phyloP scores from a whole-genome alignment of 1,139 yeast species.

The Debaryomycetaceae sp. region DNA sequence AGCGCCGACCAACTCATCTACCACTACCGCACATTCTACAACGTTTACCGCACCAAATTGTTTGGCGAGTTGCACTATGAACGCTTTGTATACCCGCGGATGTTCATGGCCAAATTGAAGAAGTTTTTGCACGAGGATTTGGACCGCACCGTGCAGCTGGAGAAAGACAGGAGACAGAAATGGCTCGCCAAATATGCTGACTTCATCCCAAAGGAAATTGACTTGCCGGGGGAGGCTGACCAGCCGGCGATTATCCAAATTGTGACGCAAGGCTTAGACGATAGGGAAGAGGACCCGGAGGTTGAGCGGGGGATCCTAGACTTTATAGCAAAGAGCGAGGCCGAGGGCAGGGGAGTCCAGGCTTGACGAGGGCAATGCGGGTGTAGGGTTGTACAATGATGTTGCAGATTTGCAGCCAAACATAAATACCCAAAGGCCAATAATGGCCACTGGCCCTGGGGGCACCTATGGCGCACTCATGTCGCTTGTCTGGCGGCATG shows the following conservation, averaged over 20 bases:
- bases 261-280: constrained; percentile 40
- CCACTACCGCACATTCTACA: constrained; percentile 35
- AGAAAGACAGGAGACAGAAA: constrained; percentile 27
- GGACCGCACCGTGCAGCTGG: constrained; percentile 30
- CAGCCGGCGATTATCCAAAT: constrained; percentile 41
- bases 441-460: no score
- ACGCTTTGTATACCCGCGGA: constrained; percentile 36
- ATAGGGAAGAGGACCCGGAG: constrained; percentile 15
- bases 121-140: constrained; percentile 33
- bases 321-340: constrained; percentile 5
- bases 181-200: constrained; percentile 41
- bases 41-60: constrained; percentile 34
- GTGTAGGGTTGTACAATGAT: neutral
- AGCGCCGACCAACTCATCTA: constrained; percentile 27
- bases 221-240: constrained; percentile 35
- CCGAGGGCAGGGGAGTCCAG: no score
- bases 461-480: no score
- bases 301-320: constrained; percentile 8
- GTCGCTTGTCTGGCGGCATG: no score
- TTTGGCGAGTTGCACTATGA: constrained; percentile 39
- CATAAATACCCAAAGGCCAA: no score
- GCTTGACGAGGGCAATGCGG: no score
- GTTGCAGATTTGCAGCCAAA: no score
- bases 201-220: constrained; percentile 39
- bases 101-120: constrained; percentile 27